Percentiles rank a stretch among this genome's conserved stretches.
Evolutionary conservation across 1,284 basidiomycete genomes (phyloP).

Genomic region (Papiliotrema laurentii): DNA sequence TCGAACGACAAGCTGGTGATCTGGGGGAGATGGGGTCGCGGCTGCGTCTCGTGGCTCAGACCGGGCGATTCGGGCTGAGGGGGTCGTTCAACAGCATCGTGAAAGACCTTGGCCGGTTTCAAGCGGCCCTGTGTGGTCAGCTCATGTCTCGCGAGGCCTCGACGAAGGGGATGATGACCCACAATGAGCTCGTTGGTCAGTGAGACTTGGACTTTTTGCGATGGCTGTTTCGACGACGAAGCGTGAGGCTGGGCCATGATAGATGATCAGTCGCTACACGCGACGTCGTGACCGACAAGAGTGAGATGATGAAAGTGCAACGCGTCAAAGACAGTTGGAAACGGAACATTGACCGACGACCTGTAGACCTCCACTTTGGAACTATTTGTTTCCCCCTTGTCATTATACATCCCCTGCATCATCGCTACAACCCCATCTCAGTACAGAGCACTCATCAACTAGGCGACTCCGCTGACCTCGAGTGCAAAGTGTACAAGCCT

Average conservation of each 20-base stretch:
- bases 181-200: background rate
- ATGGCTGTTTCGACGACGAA: constrained; percentile 3
- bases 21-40: constrained; percentile 31
- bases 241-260: constrained; percentile 1
- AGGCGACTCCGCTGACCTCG: too few species aligned
- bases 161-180: background rate
- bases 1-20: constrained; percentile 89
- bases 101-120: constrained; percentile 78
- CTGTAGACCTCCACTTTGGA: too few species aligned
- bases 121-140: constrained; percentile 5
- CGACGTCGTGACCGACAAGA: too few species aligned
- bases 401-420: too few species aligned
- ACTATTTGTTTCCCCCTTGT: too few species aligned
- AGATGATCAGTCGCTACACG: too few species aligned
- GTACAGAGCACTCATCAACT: too few species aligned
- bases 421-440: too few species aligned
- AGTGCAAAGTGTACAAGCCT: too few species aligned
- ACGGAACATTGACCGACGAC: too few species aligned
- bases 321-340: too few species aligned
- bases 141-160: background rate
- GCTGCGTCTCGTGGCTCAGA: constrained; percentile 20
- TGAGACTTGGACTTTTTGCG: background rate
- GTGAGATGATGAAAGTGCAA: too few species aligned
- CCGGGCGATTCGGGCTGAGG: constrained; percentile 8
- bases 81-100: constrained; percentile 62